phyloP scores from a whole-genome alignment of 1,284 basidiomycete species.

The Thecaphora thlaspeos region DNA sequence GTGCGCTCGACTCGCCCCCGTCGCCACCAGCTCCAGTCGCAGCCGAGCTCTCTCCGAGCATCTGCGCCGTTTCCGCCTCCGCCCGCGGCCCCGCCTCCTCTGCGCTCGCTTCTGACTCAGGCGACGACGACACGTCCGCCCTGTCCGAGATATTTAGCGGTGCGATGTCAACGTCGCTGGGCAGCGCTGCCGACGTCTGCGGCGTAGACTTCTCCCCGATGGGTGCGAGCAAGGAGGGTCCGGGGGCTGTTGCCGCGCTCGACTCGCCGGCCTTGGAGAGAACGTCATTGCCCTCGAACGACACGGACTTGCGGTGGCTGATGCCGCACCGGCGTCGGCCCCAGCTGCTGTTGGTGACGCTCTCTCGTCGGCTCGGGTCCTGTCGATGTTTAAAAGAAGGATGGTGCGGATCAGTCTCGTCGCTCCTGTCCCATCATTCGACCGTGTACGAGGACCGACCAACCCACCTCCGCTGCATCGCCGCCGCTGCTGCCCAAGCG shows the following conservation, averaged over 20 bases:
- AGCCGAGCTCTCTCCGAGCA: background rate
- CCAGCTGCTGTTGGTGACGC: slow-evolving; percentile 2
- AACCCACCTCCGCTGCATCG: too few relatives aligned
- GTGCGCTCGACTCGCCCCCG: background rate
- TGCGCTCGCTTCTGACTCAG: background rate
- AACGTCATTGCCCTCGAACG: slow-evolving; percentile 21
- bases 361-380: slow-evolving; percentile 1
- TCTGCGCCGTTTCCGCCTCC: background rate
- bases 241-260: background rate
- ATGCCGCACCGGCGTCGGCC: slow-evolving; percentile 20
- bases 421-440: too few relatives aligned
- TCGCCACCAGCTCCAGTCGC: background rate
- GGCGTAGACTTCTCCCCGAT: slow-evolving; percentile 31
- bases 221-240: slow-evolving; percentile 10
- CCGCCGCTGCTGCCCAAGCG: slow-evolving; percentile 15
- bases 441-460: too few relatives aligned
- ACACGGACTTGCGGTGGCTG: slow-evolving; percentile 37
- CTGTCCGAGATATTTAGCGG: background rate
- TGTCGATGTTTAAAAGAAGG: too few relatives aligned
- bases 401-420: too few relatives aligned
- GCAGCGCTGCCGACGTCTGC: slow-evolving; percentile 7
- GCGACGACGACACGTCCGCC: background rate
- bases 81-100: background rate
- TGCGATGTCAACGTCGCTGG: slow-evolving; percentile 5
- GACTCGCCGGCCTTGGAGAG: background rate